These are phyloP conservation scores for Penicillium pancosmium DNA, from an alignment of 495 filamentous ascomycete genomes.

Conservation along the genomic window DNA sequence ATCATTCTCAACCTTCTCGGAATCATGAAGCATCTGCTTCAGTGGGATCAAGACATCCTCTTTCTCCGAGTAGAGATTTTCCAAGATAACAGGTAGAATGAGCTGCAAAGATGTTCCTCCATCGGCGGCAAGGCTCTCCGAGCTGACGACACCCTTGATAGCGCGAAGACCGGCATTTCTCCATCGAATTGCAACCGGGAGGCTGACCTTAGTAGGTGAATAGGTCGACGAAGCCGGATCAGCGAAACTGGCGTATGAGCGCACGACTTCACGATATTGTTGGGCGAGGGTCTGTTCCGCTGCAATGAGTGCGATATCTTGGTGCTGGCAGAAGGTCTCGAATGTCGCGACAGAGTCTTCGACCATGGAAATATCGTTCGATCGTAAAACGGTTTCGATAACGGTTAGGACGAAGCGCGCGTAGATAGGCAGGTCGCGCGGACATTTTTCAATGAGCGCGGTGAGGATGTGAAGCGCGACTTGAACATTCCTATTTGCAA, in stretches of 20 bases:
- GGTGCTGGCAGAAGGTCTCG: slow-evolving; percentile 77
- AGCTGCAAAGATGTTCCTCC: slow-evolving; percentile 72
- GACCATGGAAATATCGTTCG: slow-evolving; percentile 82
- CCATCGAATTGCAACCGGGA: slow-evolving; percentile 80
- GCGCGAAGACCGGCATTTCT: slow-evolving; percentile 78
- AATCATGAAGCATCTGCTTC: slow-evolving; percentile 59
- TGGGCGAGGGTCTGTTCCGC: slow-evolving; percentile 79
- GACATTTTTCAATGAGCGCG: slow-evolving; percentile 87
- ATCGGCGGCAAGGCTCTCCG: slow-evolving; percentile 73
- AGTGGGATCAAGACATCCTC: slow-evolving; percentile 67
- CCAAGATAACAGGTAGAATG: slow-evolving; percentile 78
- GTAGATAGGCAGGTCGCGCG: slow-evolving; percentile 86
- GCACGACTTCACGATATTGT: slow-evolving; percentile 81
- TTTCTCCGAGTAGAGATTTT: slow-evolving; percentile 79
- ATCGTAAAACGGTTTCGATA: slow-evolving; percentile 73
- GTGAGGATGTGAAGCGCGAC: slow-evolving; percentile 87
- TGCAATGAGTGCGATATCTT: slow-evolving; percentile 74
- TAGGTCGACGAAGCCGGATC: slow-evolving; percentile 39
- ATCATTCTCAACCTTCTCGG: slow-evolving; percentile 68
- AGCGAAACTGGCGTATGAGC: slow-evolving; percentile 76
- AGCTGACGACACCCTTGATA: slow-evolving; percentile 74
- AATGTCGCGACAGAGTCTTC: slow-evolving; percentile 85
- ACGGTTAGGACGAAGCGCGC: slow-evolving; percentile 78
- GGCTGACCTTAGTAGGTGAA: slow-evolving; percentile 51
- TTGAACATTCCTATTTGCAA: slow-evolving; percentile 73